These are phyloP conservation scores for Zygosaccharomyces pseudobailii DNA, from an alignment of 1,139 yeast genomes.

Conservation along the genomic window DNA sequence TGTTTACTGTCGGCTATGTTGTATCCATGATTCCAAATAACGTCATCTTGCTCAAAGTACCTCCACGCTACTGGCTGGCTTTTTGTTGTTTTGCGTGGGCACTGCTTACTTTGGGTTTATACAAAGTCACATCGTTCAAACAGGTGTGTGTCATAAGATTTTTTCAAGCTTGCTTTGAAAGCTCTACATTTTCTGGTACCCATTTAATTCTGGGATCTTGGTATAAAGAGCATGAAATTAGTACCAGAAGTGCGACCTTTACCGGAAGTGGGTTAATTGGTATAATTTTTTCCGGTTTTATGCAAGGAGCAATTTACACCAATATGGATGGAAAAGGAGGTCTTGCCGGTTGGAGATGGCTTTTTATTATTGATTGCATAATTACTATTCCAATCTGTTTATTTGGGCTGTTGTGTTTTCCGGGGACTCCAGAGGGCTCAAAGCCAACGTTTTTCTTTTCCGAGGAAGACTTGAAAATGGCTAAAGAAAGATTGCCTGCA, in stretches of 20 bases:
- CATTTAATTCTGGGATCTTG: constrained; percentile 31
- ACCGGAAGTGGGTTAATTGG: constrained; percentile 43
- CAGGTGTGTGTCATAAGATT: constrained; percentile 40
- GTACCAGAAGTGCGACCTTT: constrained; percentile 35
- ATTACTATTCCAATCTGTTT: constrained; percentile 45
- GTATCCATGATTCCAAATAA: constrained; percentile 15
- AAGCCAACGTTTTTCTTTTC: constrained; percentile 25
- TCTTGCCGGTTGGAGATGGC: constrained; percentile 51
- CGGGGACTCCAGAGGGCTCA: constrained; percentile 43
- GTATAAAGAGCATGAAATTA: constrained; percentile 15
- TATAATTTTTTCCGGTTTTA: constrained; percentile 42
- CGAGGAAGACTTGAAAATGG: constrained; percentile 20
- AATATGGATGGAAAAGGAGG: constrained; percentile 40
- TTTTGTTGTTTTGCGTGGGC: constrained; percentile 17
- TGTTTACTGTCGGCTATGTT: constrained; percentile 37
- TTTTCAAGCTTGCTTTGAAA: constrained; percentile 46
- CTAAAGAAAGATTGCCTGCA: constrained; percentile 13
- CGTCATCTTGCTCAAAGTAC: constrained; percentile 10
- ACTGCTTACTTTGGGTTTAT: constrained; percentile 13
- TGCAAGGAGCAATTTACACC: constrained; percentile 49
- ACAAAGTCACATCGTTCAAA: constrained; percentile 10
- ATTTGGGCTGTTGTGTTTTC: constrained; percentile 37
- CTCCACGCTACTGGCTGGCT: constrained; percentile 14
- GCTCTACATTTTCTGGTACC: constrained; percentile 53
- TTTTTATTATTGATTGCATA: constrained; percentile 48